Percentiles rank a stretch among this genome's conserved stretches.
Conservation (phyloP, 345 rosid genomes). For the Trapa bicornis region DNA sequence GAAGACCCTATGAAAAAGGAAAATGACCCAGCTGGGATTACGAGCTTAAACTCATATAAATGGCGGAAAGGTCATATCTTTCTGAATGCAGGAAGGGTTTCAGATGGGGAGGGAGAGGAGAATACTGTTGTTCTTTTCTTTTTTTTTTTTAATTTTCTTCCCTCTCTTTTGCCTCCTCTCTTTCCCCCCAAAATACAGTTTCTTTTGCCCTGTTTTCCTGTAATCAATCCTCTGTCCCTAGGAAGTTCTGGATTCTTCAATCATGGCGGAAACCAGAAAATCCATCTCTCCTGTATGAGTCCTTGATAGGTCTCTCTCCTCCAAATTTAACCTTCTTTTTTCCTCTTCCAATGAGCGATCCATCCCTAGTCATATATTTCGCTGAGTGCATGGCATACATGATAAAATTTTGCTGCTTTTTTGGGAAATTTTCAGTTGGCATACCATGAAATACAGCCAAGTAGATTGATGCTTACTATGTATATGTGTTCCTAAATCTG, state of each 20-base stretch:
- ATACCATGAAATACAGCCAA: not conserved
- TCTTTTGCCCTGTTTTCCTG: not conserved
- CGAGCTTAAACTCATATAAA: not conserved
- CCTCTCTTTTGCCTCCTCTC: not conserved
- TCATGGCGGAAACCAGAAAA: not conserved
- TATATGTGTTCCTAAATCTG: too few species aligned
- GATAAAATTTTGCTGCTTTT: not conserved
- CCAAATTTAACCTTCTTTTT: not conserved
- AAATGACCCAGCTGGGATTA: not conserved
- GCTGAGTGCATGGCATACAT: not conserved
- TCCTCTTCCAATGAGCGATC: not conserved
- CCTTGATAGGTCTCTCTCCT: not conserved
- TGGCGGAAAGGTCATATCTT: not conserved
- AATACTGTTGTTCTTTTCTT: too few species aligned
- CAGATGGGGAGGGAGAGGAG: not conserved
- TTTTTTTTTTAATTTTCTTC: too few species aligned
- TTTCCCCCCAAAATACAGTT: not conserved
- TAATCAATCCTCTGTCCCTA: not conserved
- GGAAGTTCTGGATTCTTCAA: not conserved
- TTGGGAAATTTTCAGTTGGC: not conserved
- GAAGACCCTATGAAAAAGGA: not conserved
- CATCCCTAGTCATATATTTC: not conserved
- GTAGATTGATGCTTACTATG: not conserved
- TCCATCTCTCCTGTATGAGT: not conserved
- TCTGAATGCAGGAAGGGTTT: not conserved